A percentile compares a stretch with the other conserved stretches of the same genome.
Conservation (phyloP, 192 early-diverging fungal genomes). For the Coemansia sp. region DNA sequence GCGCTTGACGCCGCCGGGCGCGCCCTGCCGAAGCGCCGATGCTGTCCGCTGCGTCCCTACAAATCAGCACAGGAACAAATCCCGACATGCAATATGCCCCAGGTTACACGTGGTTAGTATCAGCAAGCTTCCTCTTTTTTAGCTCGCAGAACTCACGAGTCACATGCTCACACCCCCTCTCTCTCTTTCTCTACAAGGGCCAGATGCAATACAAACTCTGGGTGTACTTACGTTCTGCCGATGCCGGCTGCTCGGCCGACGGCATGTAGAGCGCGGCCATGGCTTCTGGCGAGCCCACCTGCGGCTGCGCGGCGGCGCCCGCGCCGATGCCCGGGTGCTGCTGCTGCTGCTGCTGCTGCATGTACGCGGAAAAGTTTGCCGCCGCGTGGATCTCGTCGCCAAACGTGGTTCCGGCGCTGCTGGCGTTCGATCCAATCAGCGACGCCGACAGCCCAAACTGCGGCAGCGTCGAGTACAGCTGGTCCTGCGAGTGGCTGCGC, state of each 20-base stretch:
- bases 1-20: slow-evolving; percentile 35
- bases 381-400: neutral
- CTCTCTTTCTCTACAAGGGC: neutral
- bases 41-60: slow-evolving; percentile 2
- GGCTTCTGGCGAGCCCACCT: slow-evolving; percentile 6
- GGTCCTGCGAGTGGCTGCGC: slow-evolving; percentile 2
- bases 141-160: no score
- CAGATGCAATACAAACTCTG: neutral
- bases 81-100: no score
- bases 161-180: no score
- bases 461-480: slow-evolving; percentile 1
- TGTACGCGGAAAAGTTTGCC: neutral
- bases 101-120: no score
- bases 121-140: no score
- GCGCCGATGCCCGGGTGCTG: neutral
- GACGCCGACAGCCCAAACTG: slow-evolving; percentile 2
- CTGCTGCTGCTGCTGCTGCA: neutral
- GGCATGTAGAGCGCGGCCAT: slow-evolving; percentile 48
- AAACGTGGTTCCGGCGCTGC: neutral
- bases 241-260: slow-evolving; percentile 18
- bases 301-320: neutral
- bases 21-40: slow-evolving; percentile 5
- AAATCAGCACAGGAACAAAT: neutral
- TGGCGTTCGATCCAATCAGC: neutral
- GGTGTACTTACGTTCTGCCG: slow-evolving; percentile 29